These are phyloP conservation scores for Oryza glumipatula DNA, from an alignment of 176 grass and related monocot species.

Conservation along the genomic window DNA sequence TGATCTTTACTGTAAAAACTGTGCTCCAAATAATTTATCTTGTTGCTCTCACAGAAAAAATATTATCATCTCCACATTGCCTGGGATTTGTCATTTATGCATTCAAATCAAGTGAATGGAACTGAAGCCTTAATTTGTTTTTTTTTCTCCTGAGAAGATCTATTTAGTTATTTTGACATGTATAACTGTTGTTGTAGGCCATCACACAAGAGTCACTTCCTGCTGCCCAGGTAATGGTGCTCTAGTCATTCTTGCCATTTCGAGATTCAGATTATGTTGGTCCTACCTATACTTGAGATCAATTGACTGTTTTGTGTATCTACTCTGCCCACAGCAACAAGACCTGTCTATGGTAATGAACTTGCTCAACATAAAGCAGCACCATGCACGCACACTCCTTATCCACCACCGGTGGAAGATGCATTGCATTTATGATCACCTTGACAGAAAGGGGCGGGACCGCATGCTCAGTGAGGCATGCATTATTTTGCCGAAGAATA, in stretches of 20 bases:
- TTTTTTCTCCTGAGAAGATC: not conserved
- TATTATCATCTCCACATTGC: not conserved
- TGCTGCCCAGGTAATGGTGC: constrained; percentile 38
- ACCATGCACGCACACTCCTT: constrained; percentile 51
- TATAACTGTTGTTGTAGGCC: constrained; percentile 37
- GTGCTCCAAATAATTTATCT: not conserved
- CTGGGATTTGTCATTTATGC: not conserved
- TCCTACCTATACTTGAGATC: too few species aligned
- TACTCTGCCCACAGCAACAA: constrained; percentile 42
- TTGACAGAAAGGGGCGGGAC: constrained; percentile 57
- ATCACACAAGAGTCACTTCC: constrained; percentile 46
- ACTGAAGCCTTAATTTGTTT: not conserved
- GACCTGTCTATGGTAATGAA: constrained; percentile 52
- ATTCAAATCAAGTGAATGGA: not conserved
- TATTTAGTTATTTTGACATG: not conserved
- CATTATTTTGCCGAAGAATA: not conserved
- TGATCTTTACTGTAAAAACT: not conserved
- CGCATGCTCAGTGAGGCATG: constrained; percentile 42
- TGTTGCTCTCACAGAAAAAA: not conserved
- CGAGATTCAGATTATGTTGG: not conserved
- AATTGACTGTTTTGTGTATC: not conserved
- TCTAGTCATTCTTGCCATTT: not conserved
- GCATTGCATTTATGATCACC: constrained; percentile 43
- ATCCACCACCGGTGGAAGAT: constrained; percentile 61
- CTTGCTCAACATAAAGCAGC: constrained; percentile 58